A percentile compares a stretch with the other conserved stretches of the same genome.
Conservation (phyloP, 1,284 basidiomycete species). For the Austroboletus niveus region DNA sequence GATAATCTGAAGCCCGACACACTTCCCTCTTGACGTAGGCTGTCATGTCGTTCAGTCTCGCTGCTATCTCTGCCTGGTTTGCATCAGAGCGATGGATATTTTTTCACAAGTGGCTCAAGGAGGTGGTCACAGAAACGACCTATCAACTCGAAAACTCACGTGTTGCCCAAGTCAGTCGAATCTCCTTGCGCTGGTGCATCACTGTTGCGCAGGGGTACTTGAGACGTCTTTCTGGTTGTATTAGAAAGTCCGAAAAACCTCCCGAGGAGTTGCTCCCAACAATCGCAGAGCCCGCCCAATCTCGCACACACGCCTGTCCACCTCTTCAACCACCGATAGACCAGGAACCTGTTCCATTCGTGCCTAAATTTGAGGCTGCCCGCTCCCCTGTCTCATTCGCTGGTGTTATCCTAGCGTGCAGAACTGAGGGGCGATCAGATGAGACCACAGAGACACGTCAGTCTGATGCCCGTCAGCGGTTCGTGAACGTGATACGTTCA, state of each 20-base stretch:
- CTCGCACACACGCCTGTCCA: constrained; percentile 16
- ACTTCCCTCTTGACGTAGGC: constrained; percentile 23
- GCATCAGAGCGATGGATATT: constrained; percentile 73
- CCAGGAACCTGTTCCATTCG: constrained; percentile 21
- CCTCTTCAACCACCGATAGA: constrained; percentile 16
- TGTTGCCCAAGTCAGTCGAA: constrained; percentile 30
- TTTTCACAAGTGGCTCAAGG: constrained; percentile 70
- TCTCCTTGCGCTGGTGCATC: constrained; percentile 27
- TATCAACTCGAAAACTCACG: constrained; percentile 43
- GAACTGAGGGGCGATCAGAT: constrained; percentile 30
- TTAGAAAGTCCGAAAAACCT: constrained; percentile 28
- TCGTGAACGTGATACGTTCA: constrained; percentile 44
- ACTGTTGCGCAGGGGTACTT: constrained; percentile 18
- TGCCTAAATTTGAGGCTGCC: constrained; percentile 18
- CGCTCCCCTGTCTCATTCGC: constrained; percentile 23
- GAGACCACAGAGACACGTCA: constrained; percentile 23
- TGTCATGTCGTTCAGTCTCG: constrained; percentile 70
- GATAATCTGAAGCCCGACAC: constrained; percentile 34
- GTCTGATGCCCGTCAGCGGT: constrained; percentile 36
- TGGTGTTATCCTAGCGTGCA: constrained; percentile 29
- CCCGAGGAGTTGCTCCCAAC: constrained; percentile 24
- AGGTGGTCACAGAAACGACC: constrained; percentile 54
- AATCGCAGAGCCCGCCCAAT: constrained; percentile 23
- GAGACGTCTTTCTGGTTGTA: constrained; percentile 26
- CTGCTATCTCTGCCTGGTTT: constrained; percentile 76